Percentiles rank a stretch among this genome's conserved stretches.
phyloP scores from a whole-genome alignment of 345 rosid species.

The Salix dunnii region DNA sequence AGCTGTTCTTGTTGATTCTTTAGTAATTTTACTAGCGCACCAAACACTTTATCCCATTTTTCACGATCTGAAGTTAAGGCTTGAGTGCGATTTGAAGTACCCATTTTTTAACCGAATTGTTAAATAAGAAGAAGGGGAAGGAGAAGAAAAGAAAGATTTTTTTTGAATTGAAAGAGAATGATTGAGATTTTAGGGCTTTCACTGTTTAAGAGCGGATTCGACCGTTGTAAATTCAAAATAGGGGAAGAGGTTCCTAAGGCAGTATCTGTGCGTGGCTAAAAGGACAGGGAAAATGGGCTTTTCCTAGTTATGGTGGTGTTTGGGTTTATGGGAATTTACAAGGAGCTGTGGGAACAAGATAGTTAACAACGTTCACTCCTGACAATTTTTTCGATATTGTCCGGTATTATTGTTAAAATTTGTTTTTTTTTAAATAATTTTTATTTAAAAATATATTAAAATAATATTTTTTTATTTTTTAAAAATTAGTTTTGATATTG shows the following conservation, averaged over 20 bases:
- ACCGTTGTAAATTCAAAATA: constrained; percentile 19
- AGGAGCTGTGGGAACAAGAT: too few species aligned
- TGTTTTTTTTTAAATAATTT: too few species aligned
- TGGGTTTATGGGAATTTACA: neutral
- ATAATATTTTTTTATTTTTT: too few species aligned
- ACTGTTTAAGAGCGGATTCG: neutral
- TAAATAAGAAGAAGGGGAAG: neutral
- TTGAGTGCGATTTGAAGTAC: constrained; percentile 17
- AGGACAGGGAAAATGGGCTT: neutral
- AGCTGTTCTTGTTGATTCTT: constrained; percentile 65
- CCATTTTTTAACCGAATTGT: constrained; percentile 17
- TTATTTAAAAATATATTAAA: too few species aligned
- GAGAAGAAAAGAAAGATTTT: neutral
- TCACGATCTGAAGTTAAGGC: constrained; percentile 33
- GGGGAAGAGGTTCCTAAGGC: constrained; percentile 2
- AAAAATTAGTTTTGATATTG: too few species aligned
- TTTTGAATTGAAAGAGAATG: neutral
- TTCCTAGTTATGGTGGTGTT: neutral
- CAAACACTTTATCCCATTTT: constrained; percentile 59
- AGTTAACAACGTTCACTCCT: too few species aligned
- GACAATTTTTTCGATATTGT: too few species aligned
- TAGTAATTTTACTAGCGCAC: constrained; percentile 46
- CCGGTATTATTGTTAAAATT: too few species aligned
- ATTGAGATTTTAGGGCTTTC: neutral
- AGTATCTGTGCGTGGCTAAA: constrained; percentile 19